Evolutionary conservation across 23 red algal species (phyloP).

Genomic region (Gracilaria caudata): DNA sequence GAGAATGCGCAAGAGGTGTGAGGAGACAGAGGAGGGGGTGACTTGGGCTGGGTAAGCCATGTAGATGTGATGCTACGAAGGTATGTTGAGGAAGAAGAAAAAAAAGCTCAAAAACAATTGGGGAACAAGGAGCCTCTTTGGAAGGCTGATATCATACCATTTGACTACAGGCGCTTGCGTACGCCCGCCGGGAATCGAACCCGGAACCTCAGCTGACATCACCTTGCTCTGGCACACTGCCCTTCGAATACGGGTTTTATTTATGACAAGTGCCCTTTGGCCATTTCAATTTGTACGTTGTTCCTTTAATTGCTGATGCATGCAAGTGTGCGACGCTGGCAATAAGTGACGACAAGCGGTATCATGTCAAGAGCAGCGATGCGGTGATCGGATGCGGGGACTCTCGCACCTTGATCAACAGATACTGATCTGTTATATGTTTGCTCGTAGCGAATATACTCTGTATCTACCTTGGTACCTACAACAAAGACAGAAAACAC

Average conservation of each 20-base stretch:
- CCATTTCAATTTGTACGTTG: too few relatives aligned
- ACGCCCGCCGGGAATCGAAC: slow-evolving; percentile 82
- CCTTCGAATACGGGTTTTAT: not conserved
- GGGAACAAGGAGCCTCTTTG: slow-evolving; percentile 10
- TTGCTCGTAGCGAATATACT: too few relatives aligned
- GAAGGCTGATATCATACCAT: slow-evolving; percentile 80
- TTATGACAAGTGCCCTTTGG: not conserved
- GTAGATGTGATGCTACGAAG: not conserved
- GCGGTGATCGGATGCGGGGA: too few relatives aligned
- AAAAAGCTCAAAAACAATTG: not conserved
- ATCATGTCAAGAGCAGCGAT: too few relatives aligned
- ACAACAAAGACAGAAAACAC: too few relatives aligned
- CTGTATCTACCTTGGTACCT: too few relatives aligned
- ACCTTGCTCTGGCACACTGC: not conserved
- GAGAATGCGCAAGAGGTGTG: too few relatives aligned
- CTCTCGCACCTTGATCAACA: too few relatives aligned
- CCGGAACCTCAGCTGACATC: slow-evolving; percentile 76
- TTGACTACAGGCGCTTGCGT: slow-evolving; percentile 66
- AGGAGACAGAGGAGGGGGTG: not conserved
- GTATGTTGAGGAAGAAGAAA: not conserved
- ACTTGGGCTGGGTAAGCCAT: not conserved
- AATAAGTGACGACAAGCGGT: too few relatives aligned
- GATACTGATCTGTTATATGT: too few relatives aligned
- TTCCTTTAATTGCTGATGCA: too few relatives aligned
- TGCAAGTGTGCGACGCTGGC: too few relatives aligned